Evolutionary conservation across 768 basidiomycete species (phyloP).

Genomic region (Sistotremastrum suecicum): DNA sequence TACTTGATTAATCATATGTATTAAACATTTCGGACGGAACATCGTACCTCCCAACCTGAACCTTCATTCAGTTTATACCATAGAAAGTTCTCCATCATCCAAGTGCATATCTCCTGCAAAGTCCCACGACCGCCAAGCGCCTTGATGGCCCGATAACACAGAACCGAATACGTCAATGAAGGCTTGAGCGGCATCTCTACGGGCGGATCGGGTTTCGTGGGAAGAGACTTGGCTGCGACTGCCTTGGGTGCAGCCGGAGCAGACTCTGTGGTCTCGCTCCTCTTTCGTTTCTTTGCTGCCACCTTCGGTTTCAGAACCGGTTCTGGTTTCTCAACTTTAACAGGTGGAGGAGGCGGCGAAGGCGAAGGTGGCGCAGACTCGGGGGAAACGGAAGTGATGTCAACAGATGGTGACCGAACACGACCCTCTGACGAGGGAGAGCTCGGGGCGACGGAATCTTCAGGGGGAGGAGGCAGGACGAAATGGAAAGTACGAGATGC

Average conservation of each 20-base stretch:
- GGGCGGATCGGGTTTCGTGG: slow-evolving; percentile 34
- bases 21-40: neutral
- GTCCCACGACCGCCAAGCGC: slow-evolving; percentile 76
- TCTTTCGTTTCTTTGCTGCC: slow-evolving; percentile 62
- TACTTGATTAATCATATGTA: neutral
- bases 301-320: slow-evolving; percentile 11
- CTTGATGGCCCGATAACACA: slow-evolving; percentile 84
- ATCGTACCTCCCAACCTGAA: slow-evolving; percentile 77
- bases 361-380: slow-evolving; percentile 69
- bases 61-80: slow-evolving; percentile 82
- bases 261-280: slow-evolving; percentile 18
- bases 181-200: slow-evolving; percentile 78
- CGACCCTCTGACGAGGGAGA: slow-evolving; percentile 51
- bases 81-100: slow-evolving; percentile 81
- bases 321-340: neutral
- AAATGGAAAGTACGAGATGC: slow-evolving; percentile 96
- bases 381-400: slow-evolving; percentile 70
- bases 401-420: slow-evolving; percentile 66
- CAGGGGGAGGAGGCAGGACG: slow-evolving; percentile 80
- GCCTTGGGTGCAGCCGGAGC: neutral
- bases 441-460: slow-evolving; percentile 70
- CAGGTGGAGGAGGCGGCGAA: slow-evolving; percentile 43
- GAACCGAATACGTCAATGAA: slow-evolving; percentile 77
- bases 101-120: slow-evolving; percentile 79
- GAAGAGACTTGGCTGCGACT: slow-evolving; percentile 23